Evolutionary conservation across 202 grass and related monocot species (phyloP).

Genomic region (Zizania palustris): DNA sequence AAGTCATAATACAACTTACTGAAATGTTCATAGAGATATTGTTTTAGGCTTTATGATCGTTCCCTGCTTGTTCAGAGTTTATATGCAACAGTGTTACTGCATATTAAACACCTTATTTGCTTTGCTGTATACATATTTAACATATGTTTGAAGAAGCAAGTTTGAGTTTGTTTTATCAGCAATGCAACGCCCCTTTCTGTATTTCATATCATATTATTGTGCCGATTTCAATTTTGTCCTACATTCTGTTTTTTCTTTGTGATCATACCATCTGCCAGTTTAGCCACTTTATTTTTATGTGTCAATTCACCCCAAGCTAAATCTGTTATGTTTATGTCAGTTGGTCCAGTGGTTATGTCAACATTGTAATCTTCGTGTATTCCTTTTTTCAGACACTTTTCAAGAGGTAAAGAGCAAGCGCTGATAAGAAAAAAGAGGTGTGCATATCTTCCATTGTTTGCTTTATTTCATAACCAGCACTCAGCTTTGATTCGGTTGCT

Average conservation of each 20-base stretch:
- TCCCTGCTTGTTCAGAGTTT: neutral
- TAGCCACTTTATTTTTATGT: conserved; percentile 14
- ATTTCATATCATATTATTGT: conserved; percentile 19
- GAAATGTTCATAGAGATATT: neutral
- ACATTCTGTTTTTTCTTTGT: neutral
- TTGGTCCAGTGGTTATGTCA: neutral
- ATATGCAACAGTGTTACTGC: neutral
- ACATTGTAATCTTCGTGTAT: conserved; percentile 27
- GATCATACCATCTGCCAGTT: neutral
- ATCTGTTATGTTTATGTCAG: conserved; percentile 4
- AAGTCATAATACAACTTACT: conserved; percentile 9
- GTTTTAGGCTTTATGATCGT: conserved; percentile 26
- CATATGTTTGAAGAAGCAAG: neutral
- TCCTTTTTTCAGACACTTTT: conserved; percentile 72
- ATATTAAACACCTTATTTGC: conserved; percentile 17
- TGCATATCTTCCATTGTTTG: neutral
- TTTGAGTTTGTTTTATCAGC: conserved; percentile 10
- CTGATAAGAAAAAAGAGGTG: conserved; percentile 88
- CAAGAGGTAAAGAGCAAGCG: conserved; percentile 93
- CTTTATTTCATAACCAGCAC: conserved; percentile 3
- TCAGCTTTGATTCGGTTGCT: conserved; percentile 23
- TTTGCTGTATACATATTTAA: neutral
- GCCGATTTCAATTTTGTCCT: neutral
- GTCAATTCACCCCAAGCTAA: neutral
- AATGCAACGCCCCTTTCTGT: conserved; percentile 1